Percentiles rank a stretch among this genome's conserved stretches.
These are phyloP conservation scores for Marasmius oreades DNA, from an alignment of 1,284 basidiomycete genomes.

Conservation along the genomic window DNA sequence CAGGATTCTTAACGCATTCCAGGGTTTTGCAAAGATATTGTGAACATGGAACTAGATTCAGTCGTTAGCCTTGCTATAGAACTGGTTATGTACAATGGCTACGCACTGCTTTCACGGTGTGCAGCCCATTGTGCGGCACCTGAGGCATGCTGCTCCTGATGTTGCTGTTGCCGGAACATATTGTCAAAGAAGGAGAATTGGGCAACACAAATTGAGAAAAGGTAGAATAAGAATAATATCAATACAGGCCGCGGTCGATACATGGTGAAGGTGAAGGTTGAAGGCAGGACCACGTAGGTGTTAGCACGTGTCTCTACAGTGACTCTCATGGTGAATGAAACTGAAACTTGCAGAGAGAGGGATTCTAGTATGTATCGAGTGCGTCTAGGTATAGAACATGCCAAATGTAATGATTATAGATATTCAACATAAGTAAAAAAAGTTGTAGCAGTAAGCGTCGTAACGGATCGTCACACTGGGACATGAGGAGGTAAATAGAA, in stretches of 20 bases:
- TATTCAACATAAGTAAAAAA: not conserved
- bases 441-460: not conserved
- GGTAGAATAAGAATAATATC: constrained; percentile 22
- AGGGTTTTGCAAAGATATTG: constrained; percentile 58
- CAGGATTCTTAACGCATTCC: constrained; percentile 50
- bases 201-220: constrained; percentile 32
- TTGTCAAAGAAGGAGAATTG: constrained; percentile 66
- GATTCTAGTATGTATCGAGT: no score
- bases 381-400: not conserved
- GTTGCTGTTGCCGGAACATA: constrained; percentile 57
- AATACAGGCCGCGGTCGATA: constrained; percentile 11
- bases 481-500: not conserved
- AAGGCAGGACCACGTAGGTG: not conserved
- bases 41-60: constrained; percentile 47
- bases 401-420: not conserved
- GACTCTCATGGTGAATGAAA: no score
- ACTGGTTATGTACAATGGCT: not conserved
- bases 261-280: not conserved
- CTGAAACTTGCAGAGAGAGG: no score
- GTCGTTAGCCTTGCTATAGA: not conserved
- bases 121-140: constrained; percentile 58
- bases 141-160: constrained; percentile 43
- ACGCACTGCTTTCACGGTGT: constrained; percentile 47
- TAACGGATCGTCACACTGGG: not conserved
- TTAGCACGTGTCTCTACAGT: no score